Evolutionary conservation across 371 early-diverging fungal species (phyloP).

Genomic region (Mycotypha africana): DNA sequence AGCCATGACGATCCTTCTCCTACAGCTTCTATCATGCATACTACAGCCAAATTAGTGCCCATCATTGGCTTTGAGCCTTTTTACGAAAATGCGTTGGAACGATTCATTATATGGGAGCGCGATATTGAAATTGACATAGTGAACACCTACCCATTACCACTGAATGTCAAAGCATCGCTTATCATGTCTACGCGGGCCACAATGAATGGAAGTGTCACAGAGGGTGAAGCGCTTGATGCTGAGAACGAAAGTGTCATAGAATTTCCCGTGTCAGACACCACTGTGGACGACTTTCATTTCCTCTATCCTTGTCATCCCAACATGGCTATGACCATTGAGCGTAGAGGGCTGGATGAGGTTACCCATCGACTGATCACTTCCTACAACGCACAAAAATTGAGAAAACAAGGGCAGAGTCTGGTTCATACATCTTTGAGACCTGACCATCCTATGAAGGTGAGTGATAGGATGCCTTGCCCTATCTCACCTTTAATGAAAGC

Average conservation of each 20-base stretch:
- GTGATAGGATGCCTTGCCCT: no score
- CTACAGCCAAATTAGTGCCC: constrained; percentile 1
- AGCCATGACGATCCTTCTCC: no score
- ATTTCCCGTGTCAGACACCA: constrained; percentile 11
- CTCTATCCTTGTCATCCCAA: constrained; percentile 3
- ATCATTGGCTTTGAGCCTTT: constrained; percentile 13
- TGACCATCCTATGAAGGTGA: neutral
- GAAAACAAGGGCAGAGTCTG: neutral
- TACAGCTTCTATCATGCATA: neutral
- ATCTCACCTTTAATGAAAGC: no score
- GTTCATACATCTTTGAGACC: neutral
- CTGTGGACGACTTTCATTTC: constrained; percentile 19
- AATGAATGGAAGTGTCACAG: no score
- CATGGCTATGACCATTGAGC: constrained; percentile 3
- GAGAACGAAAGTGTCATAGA: neutral
- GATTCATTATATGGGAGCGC: constrained; percentile 15
- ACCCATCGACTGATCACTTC: constrained; percentile 5
- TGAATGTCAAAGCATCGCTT: constrained; percentile 1
- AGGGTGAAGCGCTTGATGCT: neutral
- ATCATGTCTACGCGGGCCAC: constrained; percentile 6
- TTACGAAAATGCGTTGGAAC: constrained; percentile 17
- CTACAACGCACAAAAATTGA: neutral
- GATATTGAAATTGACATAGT: constrained; percentile 10
- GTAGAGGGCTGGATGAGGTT: constrained; percentile 14
- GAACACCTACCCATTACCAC: no score